These are phyloP conservation scores for Lagenaria siceraria DNA, from an alignment of 306 rosid species.

Conservation along the genomic window DNA sequence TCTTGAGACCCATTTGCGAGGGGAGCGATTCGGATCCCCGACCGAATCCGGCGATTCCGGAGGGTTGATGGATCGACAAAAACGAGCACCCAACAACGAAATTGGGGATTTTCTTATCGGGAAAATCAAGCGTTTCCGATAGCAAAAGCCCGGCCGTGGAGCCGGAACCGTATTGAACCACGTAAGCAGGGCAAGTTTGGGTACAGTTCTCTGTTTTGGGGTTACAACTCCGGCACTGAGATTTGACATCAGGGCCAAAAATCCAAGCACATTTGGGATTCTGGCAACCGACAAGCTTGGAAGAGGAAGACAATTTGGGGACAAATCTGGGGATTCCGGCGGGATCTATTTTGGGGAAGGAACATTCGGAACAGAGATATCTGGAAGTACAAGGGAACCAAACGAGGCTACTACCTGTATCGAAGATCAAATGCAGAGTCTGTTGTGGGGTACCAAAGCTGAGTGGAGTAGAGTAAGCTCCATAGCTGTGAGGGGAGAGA, in stretches of 20 bases:
- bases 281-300: constrained; percentile 46
- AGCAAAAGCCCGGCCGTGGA: constrained; percentile 51
- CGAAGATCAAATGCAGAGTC: constrained; percentile 37
- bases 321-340: constrained; percentile 36
- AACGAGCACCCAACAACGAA: constrained; percentile 75
- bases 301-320: constrained; percentile 49
- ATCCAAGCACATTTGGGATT: constrained; percentile 62
- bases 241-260: constrained; percentile 28
- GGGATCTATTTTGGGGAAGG: constrained; percentile 44
- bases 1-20: constrained; percentile 52
- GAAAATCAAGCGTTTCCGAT: constrained; percentile 48
- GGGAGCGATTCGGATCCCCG: constrained; percentile 71
- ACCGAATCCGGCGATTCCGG: constrained; percentile 91
- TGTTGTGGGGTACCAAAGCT: constrained; percentile 75
- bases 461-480: constrained; percentile 63
- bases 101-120: constrained; percentile 16
- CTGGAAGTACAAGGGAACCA: constrained; percentile 85
- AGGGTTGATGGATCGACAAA: constrained; percentile 52
- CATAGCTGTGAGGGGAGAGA: constrained; percentile 46
- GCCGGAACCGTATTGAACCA: constrained; percentile 60
- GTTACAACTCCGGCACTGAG: constrained; percentile 37
- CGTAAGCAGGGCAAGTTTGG: constrained; percentile 46
- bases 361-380: constrained; percentile 56
- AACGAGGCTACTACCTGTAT: constrained; percentile 81
- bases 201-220: constrained; percentile 24